Evolutionary conservation across 2,329 filamentous ascomycete genomes (phyloP).

Genomic region (Ophiostoma sp.): DNA sequence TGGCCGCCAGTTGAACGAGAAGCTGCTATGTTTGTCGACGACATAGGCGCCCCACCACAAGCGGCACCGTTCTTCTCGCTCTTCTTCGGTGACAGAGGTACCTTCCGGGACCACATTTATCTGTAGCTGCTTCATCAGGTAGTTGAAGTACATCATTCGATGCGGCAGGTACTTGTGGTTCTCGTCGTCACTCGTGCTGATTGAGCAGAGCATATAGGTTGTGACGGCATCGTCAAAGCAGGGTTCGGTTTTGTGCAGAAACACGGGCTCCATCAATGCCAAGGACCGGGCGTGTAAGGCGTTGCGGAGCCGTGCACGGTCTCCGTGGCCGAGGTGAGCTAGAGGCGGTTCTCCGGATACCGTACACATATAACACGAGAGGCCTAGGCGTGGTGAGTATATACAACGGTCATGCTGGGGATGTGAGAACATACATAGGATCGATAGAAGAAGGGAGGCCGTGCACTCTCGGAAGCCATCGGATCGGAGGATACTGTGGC

Average conservation of each 20-base stretch:
- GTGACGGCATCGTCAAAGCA: conserved; percentile 12
- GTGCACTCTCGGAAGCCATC: conserved; percentile 7
- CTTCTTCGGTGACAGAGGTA: neutral
- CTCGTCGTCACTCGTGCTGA: conserved; percentile 3
- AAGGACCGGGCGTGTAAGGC: neutral
- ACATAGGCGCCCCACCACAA: conserved; percentile 1
- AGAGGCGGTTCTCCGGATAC: neutral
- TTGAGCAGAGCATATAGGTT: conserved; percentile 4
- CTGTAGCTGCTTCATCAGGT: conserved; percentile 8
- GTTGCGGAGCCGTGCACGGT: conserved; percentile 3
- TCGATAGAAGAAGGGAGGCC: neutral
- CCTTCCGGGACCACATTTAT: neutral
- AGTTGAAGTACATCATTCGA: neutral
- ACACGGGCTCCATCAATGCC: conserved; percentile 1
- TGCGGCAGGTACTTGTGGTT: conserved; percentile 8
- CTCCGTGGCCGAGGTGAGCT: neutral
- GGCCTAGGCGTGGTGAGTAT: neutral
- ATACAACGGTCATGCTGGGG: neutral
- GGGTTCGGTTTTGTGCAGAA: neutral
- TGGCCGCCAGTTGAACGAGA: conserved; percentile 15
- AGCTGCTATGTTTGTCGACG: conserved; percentile 16
- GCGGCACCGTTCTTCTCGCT: neutral
- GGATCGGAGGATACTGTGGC: neutral
- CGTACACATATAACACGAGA: neutral
- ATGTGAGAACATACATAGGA: neutral